Conservation (phyloP, 148 eudicot species). For the Pharnaceum exiguum region DNA sequence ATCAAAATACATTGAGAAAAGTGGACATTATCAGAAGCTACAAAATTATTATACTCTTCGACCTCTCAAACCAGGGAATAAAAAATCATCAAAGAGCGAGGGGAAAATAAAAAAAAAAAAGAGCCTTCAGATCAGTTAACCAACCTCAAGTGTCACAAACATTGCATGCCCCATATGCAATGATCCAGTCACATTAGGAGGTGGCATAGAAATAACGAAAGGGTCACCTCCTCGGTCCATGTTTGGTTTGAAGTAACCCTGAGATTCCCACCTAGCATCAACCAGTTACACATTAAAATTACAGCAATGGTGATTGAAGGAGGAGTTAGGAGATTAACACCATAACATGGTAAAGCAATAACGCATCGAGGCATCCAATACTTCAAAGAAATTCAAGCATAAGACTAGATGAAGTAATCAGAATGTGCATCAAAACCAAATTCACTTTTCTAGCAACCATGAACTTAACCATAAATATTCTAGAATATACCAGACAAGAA, state of each 20-base stretch:
- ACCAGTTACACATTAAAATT: slow-evolving; percentile 19
- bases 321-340: background rate
- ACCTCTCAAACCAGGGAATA: no score
- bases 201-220: slow-evolving; percentile 94
- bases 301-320: background rate
- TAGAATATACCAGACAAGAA: no score
- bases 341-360: background rate
- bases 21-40: no score
- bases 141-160: slow-evolving; percentile 99
- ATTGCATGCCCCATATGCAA: slow-evolving; percentile 99
- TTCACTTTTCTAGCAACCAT: no score
- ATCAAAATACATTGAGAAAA: no score
- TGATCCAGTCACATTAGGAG: slow-evolving; percentile 97
- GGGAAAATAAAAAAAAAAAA: slow-evolving; percentile 1
- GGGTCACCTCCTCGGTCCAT: slow-evolving; percentile 77
- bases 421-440: no score
- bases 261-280: slow-evolving; percentile 93
- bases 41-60: no score
- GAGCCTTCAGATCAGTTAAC: slow-evolving; percentile 12
- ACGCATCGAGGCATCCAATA: background rate
- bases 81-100: background rate
- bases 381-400: no score
- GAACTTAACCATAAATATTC: no score
- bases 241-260: slow-evolving; percentile 90
- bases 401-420: no score